A percentile compares a stretch with the other conserved stretches of the same genome.
These are phyloP conservation scores for Chaetothyriales sp. DNA, from an alignment of 2,329 filamentous ascomycete genomes.

Conservation along the genomic window DNA sequence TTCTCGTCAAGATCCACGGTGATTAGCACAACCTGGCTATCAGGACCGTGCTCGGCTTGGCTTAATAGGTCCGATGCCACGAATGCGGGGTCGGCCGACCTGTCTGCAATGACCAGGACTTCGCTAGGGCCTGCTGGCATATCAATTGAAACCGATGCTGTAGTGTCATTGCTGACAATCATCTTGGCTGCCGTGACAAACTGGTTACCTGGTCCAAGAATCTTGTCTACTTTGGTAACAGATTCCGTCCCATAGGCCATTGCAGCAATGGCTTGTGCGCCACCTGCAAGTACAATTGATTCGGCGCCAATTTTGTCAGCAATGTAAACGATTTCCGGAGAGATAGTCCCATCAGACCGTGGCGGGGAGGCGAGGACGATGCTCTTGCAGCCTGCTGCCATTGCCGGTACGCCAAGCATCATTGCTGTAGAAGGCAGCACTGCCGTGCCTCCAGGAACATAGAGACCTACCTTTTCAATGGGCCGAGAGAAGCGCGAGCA, in stretches of 20 bases:
- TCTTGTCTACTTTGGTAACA: conserved; percentile 95
- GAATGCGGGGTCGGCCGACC: conserved; percentile 75
- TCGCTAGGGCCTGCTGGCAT: conserved; percentile 97
- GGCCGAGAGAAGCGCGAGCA: conserved; percentile 86
- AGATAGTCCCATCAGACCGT: conserved; percentile 73
- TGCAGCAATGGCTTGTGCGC: conserved; percentile 86
- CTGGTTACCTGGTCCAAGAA: conserved; percentile 91
- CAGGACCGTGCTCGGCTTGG: conserved; percentile 91
- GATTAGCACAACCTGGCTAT: conserved; percentile 87
- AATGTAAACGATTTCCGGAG: conserved; percentile 92
- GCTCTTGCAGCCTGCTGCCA: conserved; percentile 91
- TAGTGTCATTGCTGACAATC: conserved; percentile 94
- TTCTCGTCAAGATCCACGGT: conserved; percentile 62
- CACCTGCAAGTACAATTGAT: conserved; percentile 87
- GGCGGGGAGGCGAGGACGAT: conserved; percentile 90
- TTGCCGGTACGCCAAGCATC: conserved; percentile 94
- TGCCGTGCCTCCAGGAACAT: conserved; percentile 89
- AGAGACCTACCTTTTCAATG: conserved; percentile 90
- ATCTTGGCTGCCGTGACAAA: conserved; percentile 98
- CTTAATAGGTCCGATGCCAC: conserved; percentile 89
- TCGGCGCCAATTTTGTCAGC: conserved; percentile 94
- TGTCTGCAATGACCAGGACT: conserved; percentile 88
- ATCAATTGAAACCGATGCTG: conserved; percentile 86
- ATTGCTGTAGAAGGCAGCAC: conserved; percentile 94
- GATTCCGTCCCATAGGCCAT: conserved; percentile 96